Percentiles rank a stretch among this genome's conserved stretches.
Evolutionary conservation across 768 basidiomycete genomes (phyloP).

Genomic region (Termitomyces sp.): DNA sequence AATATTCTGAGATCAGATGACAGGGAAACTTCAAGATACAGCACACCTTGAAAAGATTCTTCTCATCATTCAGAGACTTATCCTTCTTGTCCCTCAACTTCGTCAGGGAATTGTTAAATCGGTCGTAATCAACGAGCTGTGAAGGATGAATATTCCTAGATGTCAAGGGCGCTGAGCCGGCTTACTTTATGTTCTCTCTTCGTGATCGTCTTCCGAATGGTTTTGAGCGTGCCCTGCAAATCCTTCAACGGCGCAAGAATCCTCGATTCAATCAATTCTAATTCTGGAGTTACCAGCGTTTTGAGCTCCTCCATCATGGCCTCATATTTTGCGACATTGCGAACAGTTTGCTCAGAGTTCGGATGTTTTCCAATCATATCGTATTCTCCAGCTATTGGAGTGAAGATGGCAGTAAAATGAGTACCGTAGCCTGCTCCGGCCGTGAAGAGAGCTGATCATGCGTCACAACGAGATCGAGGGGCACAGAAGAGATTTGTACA

Average conservation of each 20-base stretch:
- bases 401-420: conserved; percentile 60
- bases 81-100: conserved; percentile 99
- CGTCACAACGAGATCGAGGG: background rate
- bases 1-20: conserved; percentile 9
- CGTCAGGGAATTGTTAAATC: conserved; percentile 91
- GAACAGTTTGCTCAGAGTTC: conserved; percentile 68
- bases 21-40: background rate
- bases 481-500: background rate
- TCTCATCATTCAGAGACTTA: conserved; percentile 92
- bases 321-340: conserved; percentile 70
- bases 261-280: conserved; percentile 89
- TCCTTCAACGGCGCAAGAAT: conserved; percentile 87
- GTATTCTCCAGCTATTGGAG: conserved; percentile 70
- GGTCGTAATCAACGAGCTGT: conserved; percentile 88
- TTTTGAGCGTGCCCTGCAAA: conserved; percentile 78
- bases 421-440: conserved; percentile 56
- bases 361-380: conserved; percentile 78
- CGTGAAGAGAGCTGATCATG: conserved; percentile 53
- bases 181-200: conserved; percentile 95
- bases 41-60: conserved; percentile 89
- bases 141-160: background rate
- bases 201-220: conserved; percentile 88
- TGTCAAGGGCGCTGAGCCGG: background rate
- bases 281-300: conserved; percentile 75
- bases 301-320: conserved; percentile 79